Evolutionary conservation across 1,284 basidiomycete species (phyloP).

Genomic region (Sporisorium exsertum): DNA sequence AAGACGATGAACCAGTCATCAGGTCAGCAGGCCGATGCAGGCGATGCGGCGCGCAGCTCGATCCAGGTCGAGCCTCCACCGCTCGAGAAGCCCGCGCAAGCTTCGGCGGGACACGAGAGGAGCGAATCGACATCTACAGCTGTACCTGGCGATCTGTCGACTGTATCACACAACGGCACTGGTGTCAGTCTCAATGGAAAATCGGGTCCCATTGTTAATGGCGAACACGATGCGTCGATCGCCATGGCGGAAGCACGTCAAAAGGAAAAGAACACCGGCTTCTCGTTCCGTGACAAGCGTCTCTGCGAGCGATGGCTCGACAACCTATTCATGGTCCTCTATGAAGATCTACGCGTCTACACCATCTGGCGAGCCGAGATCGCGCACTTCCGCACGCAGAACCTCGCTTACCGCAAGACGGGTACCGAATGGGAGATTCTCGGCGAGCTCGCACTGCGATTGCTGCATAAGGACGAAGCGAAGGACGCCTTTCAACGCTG

Average conservation of each 20-base stretch:
- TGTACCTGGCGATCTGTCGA: constrained; percentile 22
- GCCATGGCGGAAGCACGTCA: constrained; percentile 45
- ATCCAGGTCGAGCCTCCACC: constrained; percentile 61
- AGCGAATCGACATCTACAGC: constrained; percentile 41
- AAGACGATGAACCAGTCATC: constrained; percentile 57
- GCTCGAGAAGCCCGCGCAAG: constrained; percentile 70
- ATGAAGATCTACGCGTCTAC: constrained; percentile 98
- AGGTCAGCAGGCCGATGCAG: neutral
- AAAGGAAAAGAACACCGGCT: constrained; percentile 72
- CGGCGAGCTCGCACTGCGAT: constrained; percentile 87
- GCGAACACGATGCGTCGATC: constrained; percentile 50
- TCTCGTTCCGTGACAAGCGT: constrained; percentile 94
- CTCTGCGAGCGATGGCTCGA: constrained; percentile 98
- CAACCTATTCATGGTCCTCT: constrained; percentile 97
- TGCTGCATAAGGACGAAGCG: constrained; percentile 97
- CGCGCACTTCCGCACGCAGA: constrained; percentile 98
- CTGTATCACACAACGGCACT: constrained; percentile 11
- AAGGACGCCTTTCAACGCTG: constrained; percentile 97
- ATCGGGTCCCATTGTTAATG: constrained; percentile 32
- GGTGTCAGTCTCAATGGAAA: constrained; percentile 10
- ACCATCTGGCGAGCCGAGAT: constrained; percentile 99
- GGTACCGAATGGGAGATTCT: constrained; percentile 98
- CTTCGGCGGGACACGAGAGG: constrained; percentile 65
- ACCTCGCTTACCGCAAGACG: constrained; percentile 95
- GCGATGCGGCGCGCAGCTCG: constrained; percentile 6